These are phyloP conservation scores for Licmophora abbreviata DNA, from an alignment of 108 stramenopile genomes.

Conservation along the genomic window DNA sequence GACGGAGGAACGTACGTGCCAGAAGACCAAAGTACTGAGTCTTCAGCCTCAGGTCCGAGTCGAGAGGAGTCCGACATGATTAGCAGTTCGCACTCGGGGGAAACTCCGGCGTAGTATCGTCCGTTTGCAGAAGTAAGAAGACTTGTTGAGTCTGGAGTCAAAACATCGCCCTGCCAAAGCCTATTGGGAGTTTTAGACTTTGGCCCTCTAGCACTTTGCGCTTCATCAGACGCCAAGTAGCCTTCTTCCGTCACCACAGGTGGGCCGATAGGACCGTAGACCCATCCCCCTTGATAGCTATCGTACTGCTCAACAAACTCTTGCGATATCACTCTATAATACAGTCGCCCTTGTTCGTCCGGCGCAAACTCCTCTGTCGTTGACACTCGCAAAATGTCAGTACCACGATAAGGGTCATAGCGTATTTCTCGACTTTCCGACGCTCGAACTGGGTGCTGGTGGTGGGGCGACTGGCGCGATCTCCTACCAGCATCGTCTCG, in stretches of 20 bases:
- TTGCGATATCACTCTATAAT: constrained; percentile 34
- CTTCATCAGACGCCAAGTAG: constrained; percentile 11
- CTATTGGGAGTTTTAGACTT: too few relatives aligned
- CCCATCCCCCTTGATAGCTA: constrained; percentile 24
- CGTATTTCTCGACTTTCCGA: constrained; percentile 12
- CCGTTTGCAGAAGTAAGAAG: constrained; percentile 50
- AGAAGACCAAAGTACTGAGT: constrained; percentile 33
- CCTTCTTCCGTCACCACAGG: constrained; percentile 62
- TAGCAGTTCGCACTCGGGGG: constrained; percentile 51
- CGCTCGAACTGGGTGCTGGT: constrained; percentile 9
- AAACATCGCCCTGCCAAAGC: constrained; percentile 19
- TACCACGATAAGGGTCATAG: constrained; percentile 16
- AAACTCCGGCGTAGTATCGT: constrained; percentile 45
- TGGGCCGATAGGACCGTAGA: constrained; percentile 46
- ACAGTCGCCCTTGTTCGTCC: constrained; percentile 13
- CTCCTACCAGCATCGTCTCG: neutral
- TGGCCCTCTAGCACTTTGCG: too few relatives aligned
- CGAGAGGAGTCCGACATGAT: constrained; percentile 14
- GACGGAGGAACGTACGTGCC: constrained; percentile 34
- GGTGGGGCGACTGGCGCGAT: constrained; percentile 10
- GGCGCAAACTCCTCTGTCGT: constrained; percentile 37
- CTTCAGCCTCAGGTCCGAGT: constrained; percentile 11
- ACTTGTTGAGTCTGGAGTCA: constrained; percentile 22
- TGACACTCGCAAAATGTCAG: constrained; percentile 20
- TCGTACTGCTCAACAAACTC: constrained; percentile 46